Percentiles rank a stretch among this genome's conserved stretches.
phyloP scores from a whole-genome alignment of 768 basidiomycete genomes.

The Phylloporus scabripes region DNA sequence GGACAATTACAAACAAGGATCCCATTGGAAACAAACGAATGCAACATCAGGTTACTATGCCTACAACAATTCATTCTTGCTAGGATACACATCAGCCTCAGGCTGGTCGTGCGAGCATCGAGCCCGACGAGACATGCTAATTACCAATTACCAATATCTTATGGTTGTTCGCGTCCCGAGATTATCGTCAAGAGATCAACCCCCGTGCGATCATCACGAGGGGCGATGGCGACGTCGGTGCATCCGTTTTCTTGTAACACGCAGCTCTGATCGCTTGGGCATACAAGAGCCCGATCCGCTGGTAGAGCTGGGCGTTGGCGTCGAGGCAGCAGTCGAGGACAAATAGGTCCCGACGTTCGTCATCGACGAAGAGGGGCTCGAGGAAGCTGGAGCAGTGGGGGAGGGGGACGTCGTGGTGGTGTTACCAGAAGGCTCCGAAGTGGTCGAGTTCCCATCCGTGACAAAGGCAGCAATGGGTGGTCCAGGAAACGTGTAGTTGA shows the following conservation, averaged over 20 bases:
- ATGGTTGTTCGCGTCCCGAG: neutral
- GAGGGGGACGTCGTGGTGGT: neutral
- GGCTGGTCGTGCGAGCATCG: neutral
- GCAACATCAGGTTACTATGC: neutral
- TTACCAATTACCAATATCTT: neutral
- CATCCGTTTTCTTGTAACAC: neutral
- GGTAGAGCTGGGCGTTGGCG: neutral
- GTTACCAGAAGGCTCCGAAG: neutral
- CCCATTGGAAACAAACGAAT: neutral
- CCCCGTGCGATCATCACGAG: neutral
- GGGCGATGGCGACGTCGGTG: neutral
- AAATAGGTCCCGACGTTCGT: neutral
- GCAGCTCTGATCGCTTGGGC: neutral
- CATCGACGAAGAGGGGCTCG: neutral
- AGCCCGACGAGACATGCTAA: neutral
- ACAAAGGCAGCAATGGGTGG: conserved; percentile 44
- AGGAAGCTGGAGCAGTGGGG: neutral
- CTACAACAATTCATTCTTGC: neutral
- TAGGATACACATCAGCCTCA: neutral
- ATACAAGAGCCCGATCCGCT: neutral
- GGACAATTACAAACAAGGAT: neutral
- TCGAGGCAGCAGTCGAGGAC: neutral
- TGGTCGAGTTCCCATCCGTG: neutral
- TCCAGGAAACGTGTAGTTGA: conserved; percentile 51
- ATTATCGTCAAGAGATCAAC: neutral